Conservation (phyloP, 441 rosid species). For the Geranium incanum region DNA sequence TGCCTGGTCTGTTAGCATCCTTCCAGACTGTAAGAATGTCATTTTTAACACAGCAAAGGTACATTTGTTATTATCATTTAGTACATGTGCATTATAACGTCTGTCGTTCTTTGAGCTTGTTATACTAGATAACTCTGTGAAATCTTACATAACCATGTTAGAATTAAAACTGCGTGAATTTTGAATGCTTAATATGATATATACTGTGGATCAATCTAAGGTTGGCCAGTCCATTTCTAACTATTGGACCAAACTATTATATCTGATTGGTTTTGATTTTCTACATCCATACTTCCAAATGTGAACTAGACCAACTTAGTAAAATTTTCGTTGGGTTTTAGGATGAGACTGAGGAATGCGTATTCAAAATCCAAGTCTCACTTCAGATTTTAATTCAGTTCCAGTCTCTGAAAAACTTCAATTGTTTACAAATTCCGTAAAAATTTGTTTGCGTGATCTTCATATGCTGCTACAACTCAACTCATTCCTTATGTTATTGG, state of each 20-base stretch:
- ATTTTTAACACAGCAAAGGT: slow-evolving; percentile 65
- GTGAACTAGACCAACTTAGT: too few species aligned
- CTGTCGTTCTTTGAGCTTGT: neutral
- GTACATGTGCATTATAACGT: neutral
- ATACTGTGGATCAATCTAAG: neutral
- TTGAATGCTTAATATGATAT: neutral
- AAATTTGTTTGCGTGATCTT: neutral
- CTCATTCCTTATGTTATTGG: slow-evolving; percentile 4
- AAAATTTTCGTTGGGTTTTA: too few species aligned
- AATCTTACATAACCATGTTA: neutral
- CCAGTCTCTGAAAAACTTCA: neutral
- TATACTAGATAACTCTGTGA: neutral
- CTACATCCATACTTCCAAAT: too few species aligned
- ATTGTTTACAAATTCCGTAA: neutral
- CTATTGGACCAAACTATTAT: too few species aligned
- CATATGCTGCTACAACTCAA: neutral
- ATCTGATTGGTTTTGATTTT: too few species aligned
- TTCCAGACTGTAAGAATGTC: slow-evolving; percentile 56
- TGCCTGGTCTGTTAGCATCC: slow-evolving; percentile 76
- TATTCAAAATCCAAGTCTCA: neutral
- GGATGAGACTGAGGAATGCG: too few species aligned
- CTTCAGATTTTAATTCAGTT: neutral
- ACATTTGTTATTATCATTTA: neutral
- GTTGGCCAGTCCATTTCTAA: too few species aligned
- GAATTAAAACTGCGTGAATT: neutral